Conservation (phyloP, 1,284 basidiomycete genomes). For the Sphagnurus paluster region DNA sequence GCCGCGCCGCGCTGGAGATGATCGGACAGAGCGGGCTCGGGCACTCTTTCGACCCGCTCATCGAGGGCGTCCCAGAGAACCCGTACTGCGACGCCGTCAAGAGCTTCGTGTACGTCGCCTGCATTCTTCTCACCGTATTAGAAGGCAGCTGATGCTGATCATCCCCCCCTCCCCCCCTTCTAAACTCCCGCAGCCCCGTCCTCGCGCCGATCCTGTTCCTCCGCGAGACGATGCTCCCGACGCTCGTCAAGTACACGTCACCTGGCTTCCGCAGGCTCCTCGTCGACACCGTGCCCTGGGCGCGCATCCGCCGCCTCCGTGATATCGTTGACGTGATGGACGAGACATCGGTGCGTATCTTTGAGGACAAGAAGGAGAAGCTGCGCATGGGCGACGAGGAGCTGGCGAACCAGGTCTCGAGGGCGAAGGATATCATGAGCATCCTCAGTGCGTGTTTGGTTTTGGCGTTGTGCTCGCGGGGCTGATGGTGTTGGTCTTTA, state of each 20-base stretch:
- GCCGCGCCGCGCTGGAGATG: constrained; percentile 30
- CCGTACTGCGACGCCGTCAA: constrained; percentile 26
- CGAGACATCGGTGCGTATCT: constrained; percentile 34
- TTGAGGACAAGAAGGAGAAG: constrained; percentile 36
- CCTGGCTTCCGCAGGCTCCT: constrained; percentile 32
- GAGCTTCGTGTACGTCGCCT: constrained; percentile 23
- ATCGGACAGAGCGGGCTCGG: constrained; percentile 32
- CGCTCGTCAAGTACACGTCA: constrained; percentile 31
- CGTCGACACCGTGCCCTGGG: constrained; percentile 29
- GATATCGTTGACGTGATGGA: constrained; percentile 39
- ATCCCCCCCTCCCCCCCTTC: too few relatives aligned
- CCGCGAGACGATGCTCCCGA: constrained; percentile 29
- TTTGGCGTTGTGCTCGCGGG: background rate
- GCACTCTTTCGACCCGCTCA: constrained; percentile 29
- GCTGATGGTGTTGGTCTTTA: constrained; percentile 1
- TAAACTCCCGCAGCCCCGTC: background rate
- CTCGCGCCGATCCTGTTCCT: constrained; percentile 20
- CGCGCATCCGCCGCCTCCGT: constrained; percentile 31
- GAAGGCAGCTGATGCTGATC: too few relatives aligned
- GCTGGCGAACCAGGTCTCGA: constrained; percentile 32
- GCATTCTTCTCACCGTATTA: too few relatives aligned
- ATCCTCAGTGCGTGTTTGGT: constrained; percentile 35
- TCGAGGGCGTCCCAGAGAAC: constrained; percentile 21
- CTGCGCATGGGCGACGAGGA: constrained; percentile 30
- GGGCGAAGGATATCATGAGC: constrained; percentile 46